These are phyloP conservation scores for Phytophthora idaei DNA, from an alignment of 352 stramenopile species.

Conservation along the genomic window DNA sequence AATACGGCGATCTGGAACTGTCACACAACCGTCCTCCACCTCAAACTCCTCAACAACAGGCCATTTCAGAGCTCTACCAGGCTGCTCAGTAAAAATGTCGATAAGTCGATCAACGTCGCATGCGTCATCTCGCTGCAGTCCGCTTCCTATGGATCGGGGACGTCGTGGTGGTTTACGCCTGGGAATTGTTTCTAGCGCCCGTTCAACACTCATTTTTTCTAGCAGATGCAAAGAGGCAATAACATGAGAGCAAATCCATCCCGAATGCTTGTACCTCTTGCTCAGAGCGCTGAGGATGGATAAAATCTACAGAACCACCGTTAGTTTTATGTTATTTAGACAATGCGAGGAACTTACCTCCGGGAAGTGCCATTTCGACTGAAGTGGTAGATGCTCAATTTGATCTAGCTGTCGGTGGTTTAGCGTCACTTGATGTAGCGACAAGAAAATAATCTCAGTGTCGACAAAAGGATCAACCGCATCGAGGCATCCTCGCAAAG, in stretches of 20 bases:
- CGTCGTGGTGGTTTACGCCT: background rate
- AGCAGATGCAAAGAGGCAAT: constrained; percentile 5
- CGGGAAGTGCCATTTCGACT: too few species aligned
- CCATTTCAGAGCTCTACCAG: constrained; percentile 7
- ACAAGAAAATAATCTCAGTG: too few species aligned
- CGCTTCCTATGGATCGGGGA: background rate
- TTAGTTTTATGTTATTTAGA: too few species aligned
- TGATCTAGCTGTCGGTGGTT: too few species aligned
- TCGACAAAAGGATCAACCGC: too few species aligned
- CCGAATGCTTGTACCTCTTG: constrained; percentile 6
- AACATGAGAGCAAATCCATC: constrained; percentile 6
- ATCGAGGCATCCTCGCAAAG: too few species aligned
- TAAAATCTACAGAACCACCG: background rate
- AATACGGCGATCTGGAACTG: background rate
- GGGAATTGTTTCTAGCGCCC: background rate
- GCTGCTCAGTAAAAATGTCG: background rate
- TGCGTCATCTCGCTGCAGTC: background rate
- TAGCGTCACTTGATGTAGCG: too few species aligned
- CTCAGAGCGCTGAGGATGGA: background rate
- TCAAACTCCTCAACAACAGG: constrained; percentile 8
- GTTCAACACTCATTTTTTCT: background rate
- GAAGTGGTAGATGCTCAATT: too few species aligned
- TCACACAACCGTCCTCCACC: background rate
- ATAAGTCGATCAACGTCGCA: constrained; percentile 6
- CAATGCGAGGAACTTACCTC: too few species aligned